phyloP scores from a whole-genome alignment of 1,284 basidiomycete species.

The Tilletia caries region DNA sequence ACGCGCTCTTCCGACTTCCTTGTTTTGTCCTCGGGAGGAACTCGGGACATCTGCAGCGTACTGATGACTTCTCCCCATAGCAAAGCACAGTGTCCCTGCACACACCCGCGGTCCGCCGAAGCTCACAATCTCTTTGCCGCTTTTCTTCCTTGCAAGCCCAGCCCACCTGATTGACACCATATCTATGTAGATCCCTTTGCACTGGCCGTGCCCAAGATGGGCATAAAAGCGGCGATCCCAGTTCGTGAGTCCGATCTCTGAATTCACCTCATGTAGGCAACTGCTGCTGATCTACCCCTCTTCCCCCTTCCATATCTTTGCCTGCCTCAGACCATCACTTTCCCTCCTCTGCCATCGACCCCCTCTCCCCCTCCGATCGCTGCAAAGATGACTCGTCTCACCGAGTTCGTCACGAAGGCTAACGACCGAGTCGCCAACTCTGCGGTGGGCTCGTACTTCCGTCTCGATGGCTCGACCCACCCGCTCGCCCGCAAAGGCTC shows the following conservation, averaged over 20 bases:
- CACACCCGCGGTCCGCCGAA: too few relatives aligned
- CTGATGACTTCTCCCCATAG: too few relatives aligned
- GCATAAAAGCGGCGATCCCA: background rate
- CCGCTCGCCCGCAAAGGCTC: slow-evolving; percentile 71
- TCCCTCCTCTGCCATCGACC: background rate
- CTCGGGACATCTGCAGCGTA: too few relatives aligned
- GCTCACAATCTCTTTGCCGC: slow-evolving; percentile 9
- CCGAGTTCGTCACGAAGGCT: slow-evolving; percentile 16
- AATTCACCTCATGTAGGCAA: too few relatives aligned
- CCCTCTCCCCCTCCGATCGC: background rate
- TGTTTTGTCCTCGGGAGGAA: too few relatives aligned
- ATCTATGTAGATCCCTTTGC: too few relatives aligned
- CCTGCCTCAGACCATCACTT: background rate
- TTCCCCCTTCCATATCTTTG: background rate
- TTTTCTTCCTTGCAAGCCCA: too few relatives aligned
- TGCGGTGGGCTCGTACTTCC: slow-evolving; percentile 73
- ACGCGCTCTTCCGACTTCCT: too few relatives aligned
- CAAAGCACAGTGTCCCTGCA: too few relatives aligned
- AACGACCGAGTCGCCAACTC: slow-evolving; percentile 65
- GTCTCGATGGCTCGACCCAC: slow-evolving; percentile 76
- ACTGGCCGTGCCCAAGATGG: too few relatives aligned
- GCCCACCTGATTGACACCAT: too few relatives aligned
- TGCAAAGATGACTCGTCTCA: background rate
- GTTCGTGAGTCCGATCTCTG: background rate
- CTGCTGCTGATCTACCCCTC: too few relatives aligned